Base-by-base conservation (phyloP, 208 protist species). In the Leishmania arabica region DNA sequence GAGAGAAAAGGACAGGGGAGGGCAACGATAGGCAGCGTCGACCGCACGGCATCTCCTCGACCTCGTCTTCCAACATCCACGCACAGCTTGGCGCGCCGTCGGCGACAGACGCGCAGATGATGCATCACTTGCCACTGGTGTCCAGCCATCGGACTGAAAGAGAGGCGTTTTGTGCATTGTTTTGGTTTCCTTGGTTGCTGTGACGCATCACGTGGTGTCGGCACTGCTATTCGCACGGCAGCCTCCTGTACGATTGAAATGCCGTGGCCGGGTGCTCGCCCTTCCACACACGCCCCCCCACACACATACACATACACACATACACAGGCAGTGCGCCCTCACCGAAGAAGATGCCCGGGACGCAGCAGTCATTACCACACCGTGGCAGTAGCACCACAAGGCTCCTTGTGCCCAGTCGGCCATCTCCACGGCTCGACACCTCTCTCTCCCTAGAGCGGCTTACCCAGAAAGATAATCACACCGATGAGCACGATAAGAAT, bases 391-490 rank as follows among this genome's bases (percentile, higher is more conserved):
- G 51, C 3, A 21, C 15, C 51, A 9, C 51, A 54, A 54, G 51
- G 51, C 51, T 54, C 17, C 15, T 54, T 54, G 51, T 6, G 51
- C 53, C 45, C 7, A 13, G 21, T 17, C 13, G 3, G 21, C 54
- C 74, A 8, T 66, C 54, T 31, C 3, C 53, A 51, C 42, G 31
- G 65, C 66, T 71, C 64, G 21, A 3, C 21, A 19, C 6, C 75
- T 64, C 27, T 19, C 21, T 9, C 34, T 42, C 45, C 11, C 17
- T 66, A 90, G 24, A 92, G 76, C 0, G 78, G 80, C 68, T 88
- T 91, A 13, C 79, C 86, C 62, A 93, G 72, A 58, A 90, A 86
- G 74, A 88, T 85, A 68, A 95, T 89, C 58, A 90, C 84, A 89
- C 86, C 83, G 47, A 92, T 92, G 49, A 93, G 68, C 24, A 82